These are phyloP conservation scores for Paramecium biaurelia DNA, from an alignment of 73 alveolate species.

Conservation along the genomic window DNA sequence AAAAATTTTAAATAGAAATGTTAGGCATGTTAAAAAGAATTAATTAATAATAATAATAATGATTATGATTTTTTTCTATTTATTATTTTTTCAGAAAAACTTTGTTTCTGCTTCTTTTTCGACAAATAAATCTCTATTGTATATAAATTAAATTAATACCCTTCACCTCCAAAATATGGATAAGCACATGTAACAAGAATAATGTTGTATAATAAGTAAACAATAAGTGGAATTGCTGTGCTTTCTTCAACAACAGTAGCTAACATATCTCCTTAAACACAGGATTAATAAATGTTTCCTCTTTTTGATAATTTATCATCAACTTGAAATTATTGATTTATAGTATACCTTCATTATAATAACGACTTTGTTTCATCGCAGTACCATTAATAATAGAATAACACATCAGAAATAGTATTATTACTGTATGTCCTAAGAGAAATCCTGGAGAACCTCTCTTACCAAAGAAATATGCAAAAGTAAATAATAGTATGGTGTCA, in stretches of 20 bases:
- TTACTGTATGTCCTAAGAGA: background rate
- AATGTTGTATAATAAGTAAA: background rate
- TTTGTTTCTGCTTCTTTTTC: background rate
- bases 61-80: background rate
- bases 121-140: background rate
- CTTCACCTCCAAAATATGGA: constrained; percentile 37
- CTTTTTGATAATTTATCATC: constrained; percentile 20
- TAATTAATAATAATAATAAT: background rate
- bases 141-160: background rate
- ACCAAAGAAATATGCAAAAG: constrained; percentile 29
- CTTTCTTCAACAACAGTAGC: background rate
- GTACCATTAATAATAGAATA: constrained; percentile 11
- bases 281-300: background rate
- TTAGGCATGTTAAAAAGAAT: background rate
- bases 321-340: background rate
- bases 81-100: background rate
- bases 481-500: background rate
- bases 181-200: background rate
- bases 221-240: constrained; percentile 33
- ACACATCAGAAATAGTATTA: background rate
- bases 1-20: background rate
- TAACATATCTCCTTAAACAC: constrained; percentile 11
- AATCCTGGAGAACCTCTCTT: constrained; percentile 41
- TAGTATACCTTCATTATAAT: constrained; percentile 6
- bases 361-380: background rate